A percentile compares a stretch with the other conserved stretches of the same genome.
These are phyloP conservation scores for Puya raimondii DNA, from an alignment of 176 grass and related monocot species.

Conservation along the genomic window DNA sequence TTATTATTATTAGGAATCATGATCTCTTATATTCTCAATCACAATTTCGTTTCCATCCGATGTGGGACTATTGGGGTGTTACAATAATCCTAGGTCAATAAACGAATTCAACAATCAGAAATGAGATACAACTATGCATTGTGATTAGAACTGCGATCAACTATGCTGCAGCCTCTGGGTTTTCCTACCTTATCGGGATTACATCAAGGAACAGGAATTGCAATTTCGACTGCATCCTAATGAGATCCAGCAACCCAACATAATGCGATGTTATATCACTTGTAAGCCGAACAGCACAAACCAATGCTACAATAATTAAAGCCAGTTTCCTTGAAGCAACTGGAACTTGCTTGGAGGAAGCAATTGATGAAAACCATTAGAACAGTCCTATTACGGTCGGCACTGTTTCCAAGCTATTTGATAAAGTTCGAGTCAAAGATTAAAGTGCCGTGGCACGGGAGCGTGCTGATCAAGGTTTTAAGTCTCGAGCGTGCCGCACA, in stretches of 20 bases:
- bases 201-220: conserved; percentile 57
- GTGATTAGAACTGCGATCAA: too few relatives aligned
- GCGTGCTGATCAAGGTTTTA: too few relatives aligned
- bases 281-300: conserved; percentile 80
- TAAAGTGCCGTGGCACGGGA: too few relatives aligned
- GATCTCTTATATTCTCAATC: too few relatives aligned
- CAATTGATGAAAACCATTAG: conserved; percentile 64
- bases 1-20: too few relatives aligned
- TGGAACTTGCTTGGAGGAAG: conserved; percentile 27
- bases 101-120: too few relatives aligned
- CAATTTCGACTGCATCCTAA: conserved; percentile 47
- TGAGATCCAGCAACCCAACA: conserved; percentile 69
- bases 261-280: conserved; percentile 88
- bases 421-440: conserved; percentile 70
- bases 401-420: conserved; percentile 84
- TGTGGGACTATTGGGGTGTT: too few relatives aligned
- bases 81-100: too few relatives aligned
- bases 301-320: conserved; percentile 56
- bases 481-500: too few relatives aligned
- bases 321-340: conserved; percentile 57
- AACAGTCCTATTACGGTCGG: conserved; percentile 66
- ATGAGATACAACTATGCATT: too few relatives aligned
- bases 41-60: too few relatives aligned
- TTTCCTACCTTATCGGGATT: conserved; percentile 65
- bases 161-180: background rate